Conservation (phyloP, 164 flowering plant genomes). For the Echeveria elegans region DNA sequence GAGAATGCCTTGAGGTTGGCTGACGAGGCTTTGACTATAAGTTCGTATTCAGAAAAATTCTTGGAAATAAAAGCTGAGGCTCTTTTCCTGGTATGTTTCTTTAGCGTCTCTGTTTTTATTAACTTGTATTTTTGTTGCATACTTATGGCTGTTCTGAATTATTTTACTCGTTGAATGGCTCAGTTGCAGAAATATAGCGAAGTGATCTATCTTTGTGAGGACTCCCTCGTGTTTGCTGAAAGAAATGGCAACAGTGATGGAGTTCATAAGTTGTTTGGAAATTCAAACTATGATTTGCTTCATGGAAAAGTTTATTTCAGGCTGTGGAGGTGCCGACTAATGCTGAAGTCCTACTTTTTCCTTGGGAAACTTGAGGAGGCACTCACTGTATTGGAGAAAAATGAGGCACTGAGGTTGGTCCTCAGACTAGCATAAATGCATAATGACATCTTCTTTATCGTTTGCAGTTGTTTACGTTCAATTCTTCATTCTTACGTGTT, state of each 20-base stretch:
- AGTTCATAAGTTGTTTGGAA: too few species aligned
- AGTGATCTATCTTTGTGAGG: conserved; percentile 67
- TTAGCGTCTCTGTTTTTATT: neutral
- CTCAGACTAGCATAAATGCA: neutral
- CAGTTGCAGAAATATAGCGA: conserved; percentile 71
- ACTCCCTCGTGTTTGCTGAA: conserved; percentile 50
- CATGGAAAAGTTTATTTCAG: conserved; percentile 19
- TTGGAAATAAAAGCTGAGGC: conserved; percentile 85
- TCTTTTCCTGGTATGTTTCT: conserved; percentile 43
- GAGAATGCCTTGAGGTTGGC: conserved; percentile 44
- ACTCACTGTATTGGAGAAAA: conserved; percentile 53
- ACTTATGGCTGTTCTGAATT: neutral
- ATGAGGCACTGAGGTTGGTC: conserved; percentile 27
- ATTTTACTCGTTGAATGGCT: conserved; percentile 9
- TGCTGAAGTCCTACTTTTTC: conserved; percentile 55
- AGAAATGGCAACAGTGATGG: conserved; percentile 32
- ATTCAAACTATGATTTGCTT: conserved; percentile 20
- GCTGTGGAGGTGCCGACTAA: conserved; percentile 59
- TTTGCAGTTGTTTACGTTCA: neutral
- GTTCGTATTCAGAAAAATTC: conserved; percentile 63
- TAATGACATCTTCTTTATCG: neutral
- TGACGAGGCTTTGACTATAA: conserved; percentile 49
- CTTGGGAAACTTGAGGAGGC: conserved; percentile 81
- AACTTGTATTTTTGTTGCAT: neutral
- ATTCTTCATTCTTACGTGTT: conserved; percentile 3